A percentile compares a stretch with the other conserved stretches of the same genome.
These are phyloP conservation scores for Zymoseptoria passerinii DNA, from an alignment of 2,329 filamentous ascomycete species.

Conservation along the genomic window DNA sequence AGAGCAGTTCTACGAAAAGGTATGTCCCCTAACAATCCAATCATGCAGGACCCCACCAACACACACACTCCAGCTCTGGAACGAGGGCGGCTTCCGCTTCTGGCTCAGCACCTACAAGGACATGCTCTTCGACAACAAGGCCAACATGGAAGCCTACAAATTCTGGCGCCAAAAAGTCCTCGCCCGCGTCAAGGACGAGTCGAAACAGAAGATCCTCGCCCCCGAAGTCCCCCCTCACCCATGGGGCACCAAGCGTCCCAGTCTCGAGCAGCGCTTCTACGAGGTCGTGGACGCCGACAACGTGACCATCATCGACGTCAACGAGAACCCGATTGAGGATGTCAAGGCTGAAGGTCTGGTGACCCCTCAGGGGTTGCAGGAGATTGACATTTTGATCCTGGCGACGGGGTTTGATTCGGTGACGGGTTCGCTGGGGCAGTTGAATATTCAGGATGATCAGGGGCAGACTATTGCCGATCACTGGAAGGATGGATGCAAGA, in stretches of 20 bases:
- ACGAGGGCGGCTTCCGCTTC: constrained; percentile 36
- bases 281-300: constrained; percentile 35
- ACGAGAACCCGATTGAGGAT: constrained; percentile 33
- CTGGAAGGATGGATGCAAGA: constrained; percentile 36
- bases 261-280: constrained; percentile 39
- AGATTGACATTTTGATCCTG: constrained; percentile 37
- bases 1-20: constrained; percentile 33
- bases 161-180: constrained; percentile 36
- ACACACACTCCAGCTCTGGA: background rate
- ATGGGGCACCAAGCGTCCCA: constrained; percentile 40
- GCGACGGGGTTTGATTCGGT: constrained; percentile 39
- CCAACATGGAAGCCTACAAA: constrained; percentile 33
- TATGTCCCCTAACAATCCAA: too few species aligned
- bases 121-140: constrained; percentile 28
- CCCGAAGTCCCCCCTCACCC: constrained; percentile 46
- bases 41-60: background rate
- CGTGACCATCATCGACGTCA: constrained; percentile 35
- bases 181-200: constrained; percentile 43
- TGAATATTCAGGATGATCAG: constrained; percentile 28
- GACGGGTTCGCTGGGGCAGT: constrained; percentile 30
- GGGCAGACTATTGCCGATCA: constrained; percentile 36
- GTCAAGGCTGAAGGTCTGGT: constrained; percentile 34
- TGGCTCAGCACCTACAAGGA: constrained; percentile 34
- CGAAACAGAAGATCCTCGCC: constrained; percentile 44
- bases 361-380: constrained; percentile 34